Base-by-base conservation (phyloP, 2,329 filamentous ascomycete species). In the Penicillium sp. region DNA sequence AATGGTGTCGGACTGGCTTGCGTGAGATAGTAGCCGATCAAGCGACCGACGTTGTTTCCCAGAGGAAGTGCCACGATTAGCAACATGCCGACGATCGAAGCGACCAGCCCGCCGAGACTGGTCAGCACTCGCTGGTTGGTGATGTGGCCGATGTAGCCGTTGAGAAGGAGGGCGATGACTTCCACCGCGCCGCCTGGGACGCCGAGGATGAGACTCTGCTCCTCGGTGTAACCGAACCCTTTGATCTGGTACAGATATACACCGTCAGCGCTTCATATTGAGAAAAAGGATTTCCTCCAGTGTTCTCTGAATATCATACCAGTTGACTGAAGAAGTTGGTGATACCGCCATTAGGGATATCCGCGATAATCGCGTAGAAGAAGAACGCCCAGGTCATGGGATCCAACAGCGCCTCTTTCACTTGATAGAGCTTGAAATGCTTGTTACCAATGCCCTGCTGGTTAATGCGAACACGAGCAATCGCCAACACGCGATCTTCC, bases 381-480 rank as follows among this genome's bases (percentile, higher is more conserved):
- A 82, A 78, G 65, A 85, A 84, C 0, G 81, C 80, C 83, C 83
- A 86, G 1, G 81, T 81, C 69, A 85, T 72, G 0, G 83, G 83
- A 58, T 86, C 83, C 4, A 75, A 53, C 6, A 86, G 63, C 0
- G 83, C 81, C 60, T 86, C 83, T 14, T 81, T 76, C 1, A 88
- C 75, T 58, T 94, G 90, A 21, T 82, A 79, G 74, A 81, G 77
- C 58, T 88, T 88, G 72, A 87, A 89, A 57, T 88, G 80, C 59
- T 85, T 85, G 56, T 84, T 88, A 1, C 86, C 87, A 14, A 89
- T 86, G 0, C 89, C 89, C 55, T 89, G 89, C 67, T 90, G 85
- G 62, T 93, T 93, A 21, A 84, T 79, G 0, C 88, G 80, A 5
- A 93, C 83, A 0, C 89, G 81, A 58, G 90, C 89, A 24, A 92